Evolutionary conservation across 1,139 yeast species (phyloP).

Genomic region (Blastobotrys raffinosifermentans): DNA sequence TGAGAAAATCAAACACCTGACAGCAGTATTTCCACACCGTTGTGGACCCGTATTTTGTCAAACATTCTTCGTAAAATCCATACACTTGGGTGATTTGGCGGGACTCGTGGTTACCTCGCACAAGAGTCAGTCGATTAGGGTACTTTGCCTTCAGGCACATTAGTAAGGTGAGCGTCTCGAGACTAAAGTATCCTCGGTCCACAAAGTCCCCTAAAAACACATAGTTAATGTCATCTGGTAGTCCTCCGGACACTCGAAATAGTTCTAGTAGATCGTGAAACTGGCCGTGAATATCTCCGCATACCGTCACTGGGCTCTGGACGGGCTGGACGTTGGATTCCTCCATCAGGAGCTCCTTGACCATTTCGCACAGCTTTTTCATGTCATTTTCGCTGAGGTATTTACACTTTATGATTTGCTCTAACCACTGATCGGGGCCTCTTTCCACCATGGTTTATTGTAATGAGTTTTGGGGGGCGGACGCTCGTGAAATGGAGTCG

Average conservation of each 20-base stretch:
- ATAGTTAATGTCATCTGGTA: constrained; percentile 74
- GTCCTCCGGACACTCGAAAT: constrained; percentile 89
- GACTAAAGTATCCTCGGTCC: constrained; percentile 90
- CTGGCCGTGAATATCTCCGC: constrained; percentile 99
- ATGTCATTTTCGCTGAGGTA: constrained; percentile 87
- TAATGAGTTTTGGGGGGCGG: too few species aligned
- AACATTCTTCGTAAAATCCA: constrained; percentile 88
- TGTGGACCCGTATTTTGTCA: constrained; percentile 89
- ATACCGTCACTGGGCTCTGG: constrained; percentile 94
- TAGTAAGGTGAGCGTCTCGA: constrained; percentile 85
- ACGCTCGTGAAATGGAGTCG: too few species aligned
- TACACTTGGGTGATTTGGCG: constrained; percentile 95
- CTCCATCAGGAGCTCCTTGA: constrained; percentile 83
- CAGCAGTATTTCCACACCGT: constrained; percentile 98
- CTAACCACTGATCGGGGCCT: constrained; percentile 96
- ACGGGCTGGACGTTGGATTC: constrained; percentile 96
- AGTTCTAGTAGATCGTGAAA: constrained; percentile 90
- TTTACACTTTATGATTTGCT: constrained; percentile 84
- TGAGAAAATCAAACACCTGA: constrained; percentile 89
- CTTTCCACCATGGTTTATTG: constrained; percentile 52
- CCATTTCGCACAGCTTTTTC: constrained; percentile 94
- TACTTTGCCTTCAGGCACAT: constrained; percentile 82
- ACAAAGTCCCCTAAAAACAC: constrained; percentile 93
- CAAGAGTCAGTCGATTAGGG: constrained; percentile 81
- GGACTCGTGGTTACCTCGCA: constrained; percentile 91